Evolutionary conservation across 2,329 filamentous ascomycete species (phyloP).

Genomic region (Dryadomyces quercus-mongolicae): DNA sequence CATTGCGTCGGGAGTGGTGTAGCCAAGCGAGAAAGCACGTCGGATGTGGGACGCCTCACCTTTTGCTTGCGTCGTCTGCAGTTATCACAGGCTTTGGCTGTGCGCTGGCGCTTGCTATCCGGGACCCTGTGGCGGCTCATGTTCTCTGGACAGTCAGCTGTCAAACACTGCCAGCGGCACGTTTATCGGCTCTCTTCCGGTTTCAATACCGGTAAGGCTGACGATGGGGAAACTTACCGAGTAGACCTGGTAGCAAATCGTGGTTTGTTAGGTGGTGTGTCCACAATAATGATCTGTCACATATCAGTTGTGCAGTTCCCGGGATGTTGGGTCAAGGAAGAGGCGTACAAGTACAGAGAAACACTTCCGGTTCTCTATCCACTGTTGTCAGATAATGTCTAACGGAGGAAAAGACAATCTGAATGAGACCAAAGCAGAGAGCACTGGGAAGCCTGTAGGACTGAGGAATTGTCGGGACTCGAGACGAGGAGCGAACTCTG

Average conservation of each 20-base stretch:
- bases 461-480: not conserved
- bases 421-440: too few species aligned
- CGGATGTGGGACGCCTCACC: constrained; percentile 17
- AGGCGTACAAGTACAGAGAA: too few species aligned
- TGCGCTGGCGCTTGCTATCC: constrained; percentile 49
- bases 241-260: not conserved
- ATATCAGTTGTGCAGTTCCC: not conserved
- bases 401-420: too few species aligned
- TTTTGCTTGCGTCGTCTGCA: constrained; percentile 59
- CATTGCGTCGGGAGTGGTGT: not conserved
- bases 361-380: not conserved
- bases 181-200: too few species aligned
- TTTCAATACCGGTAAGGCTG: not conserved
- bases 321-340: not conserved
- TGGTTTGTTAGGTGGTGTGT: not conserved
- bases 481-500: not conserved
- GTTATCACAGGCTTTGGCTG: constrained; percentile 49
- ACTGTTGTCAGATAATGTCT: not conserved
- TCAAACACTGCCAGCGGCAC: too few species aligned
- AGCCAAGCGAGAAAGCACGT: not conserved
- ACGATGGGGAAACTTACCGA: not conserved
- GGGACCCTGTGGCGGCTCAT: constrained; percentile 44
- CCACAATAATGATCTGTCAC: not conserved
- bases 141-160: not conserved
- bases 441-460: not conserved